A percentile compares a stretch with the other conserved stretches of the same genome.
Conservation (phyloP, 2,329 filamentous ascomycete genomes). For the Cordyceps militaris region DNA sequence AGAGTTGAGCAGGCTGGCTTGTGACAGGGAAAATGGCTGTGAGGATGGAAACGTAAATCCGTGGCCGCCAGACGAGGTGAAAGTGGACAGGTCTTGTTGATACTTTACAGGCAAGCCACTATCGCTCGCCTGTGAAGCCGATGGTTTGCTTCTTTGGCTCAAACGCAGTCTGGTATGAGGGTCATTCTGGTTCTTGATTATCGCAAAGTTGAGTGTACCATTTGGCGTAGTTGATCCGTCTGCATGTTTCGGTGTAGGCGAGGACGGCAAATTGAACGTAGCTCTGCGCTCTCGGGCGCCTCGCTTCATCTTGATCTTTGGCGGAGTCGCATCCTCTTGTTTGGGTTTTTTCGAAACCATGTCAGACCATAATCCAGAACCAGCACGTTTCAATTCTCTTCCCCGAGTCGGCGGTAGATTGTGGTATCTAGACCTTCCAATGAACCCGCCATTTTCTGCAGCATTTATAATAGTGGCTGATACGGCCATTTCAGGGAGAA, state of each 20-base stretch:
- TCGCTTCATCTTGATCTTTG: background rate
- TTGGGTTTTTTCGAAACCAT: slow-evolving; percentile 4
- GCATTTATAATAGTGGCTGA: slow-evolving; percentile 31
- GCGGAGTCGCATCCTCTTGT: background rate
- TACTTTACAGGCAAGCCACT: slow-evolving; percentile 17
- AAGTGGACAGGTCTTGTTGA: background rate
- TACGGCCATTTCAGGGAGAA: slow-evolving; percentile 31
- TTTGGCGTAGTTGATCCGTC: slow-evolving; percentile 24
- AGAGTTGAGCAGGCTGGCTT: background rate
- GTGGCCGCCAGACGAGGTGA: background rate
- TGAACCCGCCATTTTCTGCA: slow-evolving; percentile 32
- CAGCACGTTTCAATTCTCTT: slow-evolving; percentile 13
- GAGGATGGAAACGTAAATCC: slow-evolving; percentile 6
- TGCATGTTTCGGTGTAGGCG: background rate
- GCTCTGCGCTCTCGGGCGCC: background rate
- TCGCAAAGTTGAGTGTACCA: slow-evolving; percentile 54
- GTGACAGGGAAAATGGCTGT: background rate
- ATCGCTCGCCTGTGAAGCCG: slow-evolving; percentile 43
- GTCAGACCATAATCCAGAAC: slow-evolving; percentile 6
- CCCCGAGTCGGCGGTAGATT: background rate
- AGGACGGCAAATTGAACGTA: background rate
- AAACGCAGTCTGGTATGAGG: slow-evolving; percentile 55
- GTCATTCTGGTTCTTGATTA: slow-evolving; percentile 71
- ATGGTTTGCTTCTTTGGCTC: slow-evolving; percentile 51
- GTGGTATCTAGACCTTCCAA: slow-evolving; percentile 18